A percentile compares a stretch with the other conserved stretches of the same genome.
Conservation (phyloP, 148 eudicot genomes). For the Rhododendron henanense region DNA sequence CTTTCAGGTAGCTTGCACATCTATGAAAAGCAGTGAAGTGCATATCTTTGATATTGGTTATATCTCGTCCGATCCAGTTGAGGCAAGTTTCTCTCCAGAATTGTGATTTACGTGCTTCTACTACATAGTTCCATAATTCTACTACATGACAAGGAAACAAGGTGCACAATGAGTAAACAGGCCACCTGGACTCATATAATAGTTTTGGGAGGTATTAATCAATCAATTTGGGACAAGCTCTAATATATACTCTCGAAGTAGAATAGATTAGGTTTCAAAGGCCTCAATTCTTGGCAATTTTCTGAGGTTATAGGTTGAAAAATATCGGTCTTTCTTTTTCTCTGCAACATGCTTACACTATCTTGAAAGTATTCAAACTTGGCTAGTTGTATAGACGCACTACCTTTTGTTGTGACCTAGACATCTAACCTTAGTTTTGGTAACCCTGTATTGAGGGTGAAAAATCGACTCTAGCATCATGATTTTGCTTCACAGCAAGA, state of each 20-base stretch:
- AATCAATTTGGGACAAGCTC: background rate
- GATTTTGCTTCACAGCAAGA: background rate
- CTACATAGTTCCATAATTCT: background rate
- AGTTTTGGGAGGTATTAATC: background rate
- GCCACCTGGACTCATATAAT: background rate
- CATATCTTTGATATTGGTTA: slow-evolving; percentile 76
- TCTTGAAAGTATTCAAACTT: background rate
- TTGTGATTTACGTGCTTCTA: background rate
- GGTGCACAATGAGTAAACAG: background rate
- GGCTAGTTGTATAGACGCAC: background rate
- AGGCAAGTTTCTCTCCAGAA: slow-evolving; percentile 36
- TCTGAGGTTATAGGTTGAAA: background rate
- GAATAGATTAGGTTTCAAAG: background rate
- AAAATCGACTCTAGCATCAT: background rate
- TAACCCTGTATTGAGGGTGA: background rate
- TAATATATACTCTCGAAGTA: background rate
- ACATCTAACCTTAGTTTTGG: background rate
- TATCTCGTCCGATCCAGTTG: slow-evolving; percentile 64
- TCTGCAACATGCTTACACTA: background rate
- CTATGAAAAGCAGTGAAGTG: slow-evolving; percentile 54
- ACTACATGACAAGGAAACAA: background rate
- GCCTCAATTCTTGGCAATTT: background rate
- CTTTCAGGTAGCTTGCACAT: slow-evolving; percentile 80
- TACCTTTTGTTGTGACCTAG: background rate
- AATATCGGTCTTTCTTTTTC: background rate